Conservation (phyloP, 805 yeast species). For the Saturnispora serradocipensis region DNA sequence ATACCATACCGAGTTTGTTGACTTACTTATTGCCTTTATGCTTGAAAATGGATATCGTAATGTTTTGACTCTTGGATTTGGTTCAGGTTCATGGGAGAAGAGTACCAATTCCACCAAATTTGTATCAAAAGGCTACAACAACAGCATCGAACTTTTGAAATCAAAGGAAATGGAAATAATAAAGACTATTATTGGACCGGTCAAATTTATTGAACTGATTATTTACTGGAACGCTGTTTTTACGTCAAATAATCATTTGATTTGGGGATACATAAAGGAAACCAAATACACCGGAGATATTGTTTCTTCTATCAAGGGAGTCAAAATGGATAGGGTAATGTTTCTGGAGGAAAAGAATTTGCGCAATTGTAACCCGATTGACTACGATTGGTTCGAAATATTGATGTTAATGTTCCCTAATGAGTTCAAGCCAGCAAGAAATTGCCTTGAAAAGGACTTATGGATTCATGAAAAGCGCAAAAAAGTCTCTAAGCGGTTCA, state of each 20-base stretch:
- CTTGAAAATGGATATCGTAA: slow-evolving; percentile 26
- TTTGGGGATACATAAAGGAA: slow-evolving; percentile 21
- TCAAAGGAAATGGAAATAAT: slow-evolving; percentile 36
- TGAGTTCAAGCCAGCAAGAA: neutral
- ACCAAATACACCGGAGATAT: neutral
- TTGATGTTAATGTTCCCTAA: slow-evolving; percentile 8
- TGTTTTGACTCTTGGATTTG: slow-evolving; percentile 36
- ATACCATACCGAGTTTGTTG: slow-evolving; percentile 32
- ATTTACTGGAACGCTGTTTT: slow-evolving; percentile 28
- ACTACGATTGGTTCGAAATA: slow-evolving; percentile 9
- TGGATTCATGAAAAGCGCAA: slow-evolving; percentile 2
- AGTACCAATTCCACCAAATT: slow-evolving; percentile 16
- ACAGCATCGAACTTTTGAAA: slow-evolving; percentile 34
- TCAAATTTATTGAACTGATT: slow-evolving; percentile 32
- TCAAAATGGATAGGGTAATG: slow-evolving; percentile 19
- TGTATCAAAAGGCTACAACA: slow-evolving; percentile 20
- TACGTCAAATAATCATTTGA: slow-evolving; percentile 8
- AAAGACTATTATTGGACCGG: slow-evolving; percentile 32
- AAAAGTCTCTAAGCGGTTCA: slow-evolving; percentile 18
- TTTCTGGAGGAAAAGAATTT: slow-evolving; percentile 17
- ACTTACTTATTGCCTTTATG: slow-evolving; percentile 30
- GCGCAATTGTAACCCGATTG: slow-evolving; percentile 18
- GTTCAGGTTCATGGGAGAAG: slow-evolving; percentile 18
- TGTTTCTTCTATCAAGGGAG: neutral
- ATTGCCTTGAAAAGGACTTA: neutral